Percentiles rank a stretch among this genome's conserved stretches.
Conservation (phyloP, 768 basidiomycete genomes). For the Fibroporia radiculosa region DNA sequence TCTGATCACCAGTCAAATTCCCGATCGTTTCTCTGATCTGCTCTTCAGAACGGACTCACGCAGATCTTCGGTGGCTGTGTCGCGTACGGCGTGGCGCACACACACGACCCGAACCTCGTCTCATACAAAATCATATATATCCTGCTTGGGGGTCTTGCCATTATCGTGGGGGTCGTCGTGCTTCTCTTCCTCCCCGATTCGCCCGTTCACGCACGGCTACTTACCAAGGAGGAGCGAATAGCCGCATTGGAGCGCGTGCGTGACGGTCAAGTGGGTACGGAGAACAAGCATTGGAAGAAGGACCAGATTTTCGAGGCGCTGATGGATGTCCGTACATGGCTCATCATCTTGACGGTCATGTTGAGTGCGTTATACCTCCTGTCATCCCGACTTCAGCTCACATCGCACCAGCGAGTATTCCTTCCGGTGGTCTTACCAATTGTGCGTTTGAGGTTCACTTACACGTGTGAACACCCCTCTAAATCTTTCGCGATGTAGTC, state of each 20-base stretch:
- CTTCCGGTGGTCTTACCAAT: constrained; percentile 57
- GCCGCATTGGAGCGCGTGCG: constrained; percentile 59
- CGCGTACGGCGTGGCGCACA: constrained; percentile 56
- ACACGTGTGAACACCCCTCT: neutral
- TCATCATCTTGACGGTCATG: constrained; percentile 51
- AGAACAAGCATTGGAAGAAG: constrained; percentile 52
- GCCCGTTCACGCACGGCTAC: constrained; percentile 48
- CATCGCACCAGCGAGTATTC: constrained; percentile 45
- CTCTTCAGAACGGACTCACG: constrained; percentile 46
- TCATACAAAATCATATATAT: constrained; percentile 59
- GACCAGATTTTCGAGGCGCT: constrained; percentile 52
- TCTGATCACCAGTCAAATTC: neutral
- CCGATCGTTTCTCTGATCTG: no score
- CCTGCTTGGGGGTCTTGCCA: constrained; percentile 52
- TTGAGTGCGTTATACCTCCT: constrained; percentile 36
- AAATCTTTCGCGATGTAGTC: constrained; percentile 27
- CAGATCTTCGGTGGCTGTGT: constrained; percentile 56
- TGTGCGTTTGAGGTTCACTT: constrained; percentile 32
- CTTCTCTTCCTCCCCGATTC: constrained; percentile 60
- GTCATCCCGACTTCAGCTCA: neutral
- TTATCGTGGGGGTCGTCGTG: constrained; percentile 47
- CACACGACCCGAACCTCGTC: constrained; percentile 36
- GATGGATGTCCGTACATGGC: constrained; percentile 51
- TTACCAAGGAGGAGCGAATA: constrained; percentile 52
- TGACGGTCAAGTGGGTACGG: constrained; percentile 57